Evolutionary conservation across 2,329 filamentous ascomycete genomes (phyloP), one percentile per base, ranked within the genome.

Genomic region (Conoideocrella luteorostrata): DNA sequence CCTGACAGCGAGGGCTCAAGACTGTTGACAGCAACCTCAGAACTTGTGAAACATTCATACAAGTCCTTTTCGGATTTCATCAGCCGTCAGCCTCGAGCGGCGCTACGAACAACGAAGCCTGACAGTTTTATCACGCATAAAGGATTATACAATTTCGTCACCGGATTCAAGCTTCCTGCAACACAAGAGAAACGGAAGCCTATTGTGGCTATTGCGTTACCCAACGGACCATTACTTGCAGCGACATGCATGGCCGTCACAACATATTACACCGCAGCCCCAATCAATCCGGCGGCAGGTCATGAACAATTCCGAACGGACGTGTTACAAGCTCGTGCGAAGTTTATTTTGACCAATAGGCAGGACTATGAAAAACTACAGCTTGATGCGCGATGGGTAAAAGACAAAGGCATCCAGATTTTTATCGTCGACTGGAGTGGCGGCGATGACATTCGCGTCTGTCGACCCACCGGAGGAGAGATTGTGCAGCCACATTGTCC

Each of bases 141-240:
- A 12, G 56, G 53, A 1, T 52, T 70, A 4, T 48, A 50, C 10
- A 46, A 51, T 2, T 66, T 66, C 39, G 55, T 67, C 18, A 43
- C 46, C 17, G 52, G 49, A 10, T 68, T 71, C 39, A 45, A 47
- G 2, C 52, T 70, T 2, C 57, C 63, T 5, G 39, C 54, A 1
- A 13, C 35, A 3, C 41, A 41, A 3, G 34, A 26, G 2, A 35
- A 41, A 10, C 45, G 37, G 32, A 71, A 71, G 48, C 69, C 70
- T 3, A 60, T 71, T 11, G 64, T 76, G 9, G 72, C 69, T 22
- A 67, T 78, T 36, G 69, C 73, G 2, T 53, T 78, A 5, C 72
- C 73, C 1, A 78, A 78, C 50, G 74, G 75, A 4, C 71, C 71
- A 10, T 56, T 76, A 2, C 60, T 77, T n/a, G 75, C 72, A 9